Conservation (phyloP, 805 yeast species). For the Sugiyamaella mastotermitis region DNA sequence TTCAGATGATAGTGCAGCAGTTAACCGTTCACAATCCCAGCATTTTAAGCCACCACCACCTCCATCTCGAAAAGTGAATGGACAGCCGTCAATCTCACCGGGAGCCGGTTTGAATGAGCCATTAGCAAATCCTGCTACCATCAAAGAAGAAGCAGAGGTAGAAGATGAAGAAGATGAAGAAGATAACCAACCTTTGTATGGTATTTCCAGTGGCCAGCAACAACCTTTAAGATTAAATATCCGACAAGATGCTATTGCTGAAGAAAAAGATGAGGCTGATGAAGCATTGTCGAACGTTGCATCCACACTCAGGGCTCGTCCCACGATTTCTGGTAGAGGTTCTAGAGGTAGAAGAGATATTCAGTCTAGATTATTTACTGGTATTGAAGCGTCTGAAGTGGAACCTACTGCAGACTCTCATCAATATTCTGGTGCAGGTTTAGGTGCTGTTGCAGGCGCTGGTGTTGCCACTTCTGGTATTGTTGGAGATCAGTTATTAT, state of each 20-base stretch:
- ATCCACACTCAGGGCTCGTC: conserved; percentile 25
- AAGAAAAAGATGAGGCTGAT: conserved; percentile 21
- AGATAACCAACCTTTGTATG: conserved; percentile 7
- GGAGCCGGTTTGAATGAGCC: no score
- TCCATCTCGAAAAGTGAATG: conserved; percentile 20
- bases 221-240: conserved; percentile 20
- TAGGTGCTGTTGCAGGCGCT: neutral
- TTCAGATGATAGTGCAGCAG: neutral
- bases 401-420: conserved; percentile 13
- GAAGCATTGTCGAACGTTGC: conserved; percentile 29
- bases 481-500: neutral
- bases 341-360: conserved; percentile 28
- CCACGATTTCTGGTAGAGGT: conserved; percentile 25
- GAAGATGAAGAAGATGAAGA: conserved; percentile 11
- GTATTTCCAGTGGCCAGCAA: conserved; percentile 4
- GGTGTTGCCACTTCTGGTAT: neutral
- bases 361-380: conserved; percentile 26
- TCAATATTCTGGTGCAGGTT: neutral
- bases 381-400: conserved; percentile 21
- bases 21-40: no score
- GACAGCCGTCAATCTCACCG: no score
- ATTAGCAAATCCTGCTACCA: neutral
- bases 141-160: neutral
- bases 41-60: conserved; percentile 20
- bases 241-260: conserved; percentile 22